These are phyloP conservation scores for Medicago ruthenica DNA, from an alignment of 306 rosid species.

Conservation along the genomic window DNA sequence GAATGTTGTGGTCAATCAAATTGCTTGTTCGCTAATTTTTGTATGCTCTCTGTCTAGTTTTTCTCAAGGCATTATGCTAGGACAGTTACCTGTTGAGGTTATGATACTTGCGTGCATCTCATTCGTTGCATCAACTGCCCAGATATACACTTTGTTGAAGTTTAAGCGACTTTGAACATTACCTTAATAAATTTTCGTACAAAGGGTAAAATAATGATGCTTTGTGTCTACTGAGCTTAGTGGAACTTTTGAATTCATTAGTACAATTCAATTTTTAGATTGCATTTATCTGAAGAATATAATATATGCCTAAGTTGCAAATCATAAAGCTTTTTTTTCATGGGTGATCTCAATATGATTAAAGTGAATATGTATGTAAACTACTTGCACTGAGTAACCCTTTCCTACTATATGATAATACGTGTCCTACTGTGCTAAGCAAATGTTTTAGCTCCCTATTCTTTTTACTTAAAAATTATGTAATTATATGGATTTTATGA, in stretches of 20 bases:
- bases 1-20: background rate
- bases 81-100: slow-evolving; percentile 10
- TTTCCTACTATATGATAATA: background rate
- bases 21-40: background rate
- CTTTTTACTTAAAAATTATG: background rate
- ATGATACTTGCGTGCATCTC: slow-evolving; percentile 15
- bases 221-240: background rate
- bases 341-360: slow-evolving; percentile 1
- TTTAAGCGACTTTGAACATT: background rate
- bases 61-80: background rate
- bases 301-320: background rate
- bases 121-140: slow-evolving; percentile 2
- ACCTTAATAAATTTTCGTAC: background rate
- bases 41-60: background rate
- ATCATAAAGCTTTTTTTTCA: background rate
- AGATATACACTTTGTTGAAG: slow-evolving; percentile 3
- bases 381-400: background rate
- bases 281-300: slow-evolving; percentile 7
- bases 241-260: background rate
- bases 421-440: background rate
- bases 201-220: background rate
- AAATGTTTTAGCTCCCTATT: slow-evolving; percentile 9
- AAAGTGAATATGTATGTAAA: background rate
- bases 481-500: slow-evolving; percentile 8
- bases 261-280: background rate